Base-by-base conservation (phyloP, 495 filamentous ascomycete genomes). In the Rostrohypoxylon terebratum region DNA sequence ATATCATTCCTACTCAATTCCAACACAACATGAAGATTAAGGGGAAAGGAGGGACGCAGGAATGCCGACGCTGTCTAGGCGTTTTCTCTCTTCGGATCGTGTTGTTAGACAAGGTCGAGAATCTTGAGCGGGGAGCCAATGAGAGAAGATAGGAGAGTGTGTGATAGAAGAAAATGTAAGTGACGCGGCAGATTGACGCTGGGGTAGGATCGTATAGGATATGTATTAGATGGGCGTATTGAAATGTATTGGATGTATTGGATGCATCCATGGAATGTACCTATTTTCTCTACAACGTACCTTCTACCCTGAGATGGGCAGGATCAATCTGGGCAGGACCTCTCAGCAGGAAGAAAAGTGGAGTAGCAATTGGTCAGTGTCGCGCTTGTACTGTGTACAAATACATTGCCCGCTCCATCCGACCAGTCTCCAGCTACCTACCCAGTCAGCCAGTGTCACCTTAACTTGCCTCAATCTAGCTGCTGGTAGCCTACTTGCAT, bases 181-280 rank as follows among this genome's bases (percentile, higher is more conserved):
- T 63, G 66, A 69, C 62, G 62, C 66, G 71, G 71, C 66, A 69
- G 66, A 69, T 67, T 63, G 57, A 66, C 34, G 55, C 65, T 69
- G 61, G 66, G 55, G 65, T 66, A 31, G 36, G 65, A 58, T 58
- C 54, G 59, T 40, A 48, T 59, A 61, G 65, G 54, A 62, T 64
- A 59, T 53, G 16, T 23, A 16, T 14, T 42, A 28, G 28, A 28
- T 3, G 28, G 28, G 28, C 28, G 28, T 28, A 28, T 28, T 28
- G 28, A 28, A 28, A 28, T 28, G 28, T 28, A 28, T 28, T 28
- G 28, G 28, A 1, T 3, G 28, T 28, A 28, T 28, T 28, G 28
- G 28, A 28, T 28, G 28, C 28, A 28, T 28, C 4, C 4, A 1
- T 2, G n/a, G 13, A 11, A 31, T 11, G 31, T 33, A 55, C n/a